phyloP scores from a whole-genome alignment of 2,329 filamentous ascomycete species.

The Aspergillus niger region DNA sequence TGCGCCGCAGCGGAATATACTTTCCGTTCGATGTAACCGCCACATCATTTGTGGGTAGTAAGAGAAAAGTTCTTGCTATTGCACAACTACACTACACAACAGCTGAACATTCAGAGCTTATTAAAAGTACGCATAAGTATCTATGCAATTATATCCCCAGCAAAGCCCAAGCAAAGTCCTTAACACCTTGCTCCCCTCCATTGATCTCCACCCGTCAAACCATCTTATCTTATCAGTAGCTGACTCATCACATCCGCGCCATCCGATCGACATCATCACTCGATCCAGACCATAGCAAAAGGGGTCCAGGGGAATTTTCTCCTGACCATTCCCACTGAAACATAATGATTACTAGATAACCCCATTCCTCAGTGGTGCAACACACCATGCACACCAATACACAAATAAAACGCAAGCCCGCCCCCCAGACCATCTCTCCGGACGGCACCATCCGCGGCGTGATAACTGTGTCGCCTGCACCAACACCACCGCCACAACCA shows the following conservation, averaged over 20 bases:
- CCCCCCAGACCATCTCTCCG: background rate
- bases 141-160: too few relatives aligned
- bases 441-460: slow-evolving; percentile 2
- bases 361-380: background rate
- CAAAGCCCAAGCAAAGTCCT: too few relatives aligned
- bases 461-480: background rate
- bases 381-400: background rate
- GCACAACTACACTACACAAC: too few relatives aligned
- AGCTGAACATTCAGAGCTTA: too few relatives aligned
- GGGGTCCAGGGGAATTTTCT: slow-evolving; percentile 1
- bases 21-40: background rate
- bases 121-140: too few relatives aligned
- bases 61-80: too few relatives aligned
- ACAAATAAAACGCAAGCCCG: background rate
- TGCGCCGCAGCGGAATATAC: background rate
- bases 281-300: background rate
- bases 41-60: too few relatives aligned
- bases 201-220: background rate
- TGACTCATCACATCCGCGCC: background rate
- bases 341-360: background rate
- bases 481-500: background rate
- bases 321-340: background rate
- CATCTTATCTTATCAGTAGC: background rate
- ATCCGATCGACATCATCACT: slow-evolving; percentile 6
- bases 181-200: background rate